phyloP scores from a whole-genome alignment of 345 rosid species.

The Citrus maxima region DNA sequence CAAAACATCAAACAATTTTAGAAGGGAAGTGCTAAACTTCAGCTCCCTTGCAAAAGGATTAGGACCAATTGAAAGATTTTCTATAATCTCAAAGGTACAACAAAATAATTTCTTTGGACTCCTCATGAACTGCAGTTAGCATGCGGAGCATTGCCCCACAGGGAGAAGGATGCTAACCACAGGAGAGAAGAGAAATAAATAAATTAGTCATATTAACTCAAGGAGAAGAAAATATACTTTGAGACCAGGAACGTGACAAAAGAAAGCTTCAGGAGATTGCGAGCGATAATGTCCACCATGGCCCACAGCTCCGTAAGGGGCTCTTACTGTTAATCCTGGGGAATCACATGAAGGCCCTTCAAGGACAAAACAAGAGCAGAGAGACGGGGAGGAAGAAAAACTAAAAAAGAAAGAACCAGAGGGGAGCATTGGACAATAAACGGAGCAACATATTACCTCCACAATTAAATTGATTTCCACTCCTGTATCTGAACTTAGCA shows the following conservation, averaged over 20 bases:
- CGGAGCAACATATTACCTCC: constrained; percentile 50
- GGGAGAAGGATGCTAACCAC: not conserved
- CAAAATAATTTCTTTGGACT: not conserved
- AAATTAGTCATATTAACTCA: not conserved
- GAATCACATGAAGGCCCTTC: constrained; percentile 8
- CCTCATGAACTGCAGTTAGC: not conserved
- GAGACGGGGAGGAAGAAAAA: not conserved
- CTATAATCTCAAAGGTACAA: not conserved
- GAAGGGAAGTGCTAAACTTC: not conserved
- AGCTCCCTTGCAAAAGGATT: not conserved
- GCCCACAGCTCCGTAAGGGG: constrained; percentile 87
- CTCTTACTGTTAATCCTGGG: constrained; percentile 79
- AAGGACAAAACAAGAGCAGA: not conserved
- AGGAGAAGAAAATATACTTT: constrained; percentile 41
- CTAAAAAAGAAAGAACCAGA: not conserved
- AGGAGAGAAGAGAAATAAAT: not conserved
- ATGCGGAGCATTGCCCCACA: not conserved
- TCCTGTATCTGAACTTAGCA: constrained; percentile 89
- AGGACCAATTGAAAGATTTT: not conserved
- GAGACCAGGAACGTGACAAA: constrained; percentile 93
- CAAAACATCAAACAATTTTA: not conserved
- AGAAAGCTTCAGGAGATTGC: constrained; percentile 96
- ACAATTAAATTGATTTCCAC: constrained; percentile 89
- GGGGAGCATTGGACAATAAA: not conserved
- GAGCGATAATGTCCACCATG: constrained; percentile 95